phyloP scores from a whole-genome alignment of 768 basidiomycete genomes.

The Boletus subcaerulescens region DNA sequence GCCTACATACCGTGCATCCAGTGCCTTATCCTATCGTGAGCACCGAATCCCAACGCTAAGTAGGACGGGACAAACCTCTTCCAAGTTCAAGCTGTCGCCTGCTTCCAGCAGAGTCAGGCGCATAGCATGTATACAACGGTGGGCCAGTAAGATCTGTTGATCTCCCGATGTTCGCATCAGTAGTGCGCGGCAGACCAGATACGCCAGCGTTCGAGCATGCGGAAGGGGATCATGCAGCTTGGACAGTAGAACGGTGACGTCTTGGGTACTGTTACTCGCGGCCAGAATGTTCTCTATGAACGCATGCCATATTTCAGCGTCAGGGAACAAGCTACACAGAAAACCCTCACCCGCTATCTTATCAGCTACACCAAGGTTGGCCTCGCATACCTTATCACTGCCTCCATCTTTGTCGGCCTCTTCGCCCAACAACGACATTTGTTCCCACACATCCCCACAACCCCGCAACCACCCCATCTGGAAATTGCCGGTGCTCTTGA shows the following conservation, averaged over 20 bases:
- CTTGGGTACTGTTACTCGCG: slow-evolving; percentile 42
- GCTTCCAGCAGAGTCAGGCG: slow-evolving; percentile 43
- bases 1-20: slow-evolving; percentile 43
- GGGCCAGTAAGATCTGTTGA: slow-evolving; percentile 54
- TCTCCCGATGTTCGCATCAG: slow-evolving; percentile 54
- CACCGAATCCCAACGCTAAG: neutral
- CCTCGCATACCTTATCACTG: slow-evolving; percentile 44
- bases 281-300: slow-evolving; percentile 59
- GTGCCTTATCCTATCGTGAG: slow-evolving; percentile 35
- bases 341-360: slow-evolving; percentile 60
- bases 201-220: slow-evolving; percentile 55
- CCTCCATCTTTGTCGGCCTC: slow-evolving; percentile 30
- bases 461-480: slow-evolving; percentile 47
- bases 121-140: slow-evolving; percentile 46
- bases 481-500: slow-evolving; percentile 38
- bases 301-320: neutral
- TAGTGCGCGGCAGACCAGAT: slow-evolving; percentile 62
- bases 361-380: slow-evolving; percentile 54
- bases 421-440: slow-evolving; percentile 25
- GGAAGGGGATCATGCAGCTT: slow-evolving; percentile 49
- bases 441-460: slow-evolving; percentile 46
- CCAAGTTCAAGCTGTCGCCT: slow-evolving; percentile 34
- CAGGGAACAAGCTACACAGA: neutral
- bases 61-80: slow-evolving; percentile 28
- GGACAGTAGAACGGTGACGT: slow-evolving; percentile 48